Evolutionary conservation across 768 basidiomycete species (phyloP), one percentile per base, ranked within the genome.

Genomic region (Pleurotus citrinopileatus): DNA sequence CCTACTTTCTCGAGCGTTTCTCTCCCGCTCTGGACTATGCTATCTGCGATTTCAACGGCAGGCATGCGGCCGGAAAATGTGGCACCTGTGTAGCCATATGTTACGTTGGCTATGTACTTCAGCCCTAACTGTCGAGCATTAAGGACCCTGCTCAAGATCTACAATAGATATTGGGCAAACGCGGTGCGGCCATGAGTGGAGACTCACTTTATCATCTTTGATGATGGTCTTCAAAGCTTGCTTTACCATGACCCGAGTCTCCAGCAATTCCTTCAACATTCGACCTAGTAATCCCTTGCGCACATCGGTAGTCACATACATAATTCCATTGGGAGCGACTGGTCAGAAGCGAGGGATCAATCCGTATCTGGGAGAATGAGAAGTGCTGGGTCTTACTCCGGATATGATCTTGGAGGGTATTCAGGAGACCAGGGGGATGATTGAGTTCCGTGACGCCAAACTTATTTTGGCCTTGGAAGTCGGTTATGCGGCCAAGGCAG

Each of bases 161-260:
- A 60, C 3, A n/a, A n/a, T n/a, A n/a, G 38, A 28, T n/a, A 44
- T 44, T 15, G 27, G 45, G n/a, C n/a, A n/a, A n/a, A n/a, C n/a
- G n/a, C n/a, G n/a, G n/a, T n/a, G n/a, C n/a, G n/a, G n/a, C n/a
- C n/a, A n/a, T n/a, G n/a, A n/a, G n/a, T n/a, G n/a, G n/a, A n/a
- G n/a, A n/a, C n/a, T n/a, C n/a, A 89, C 94, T 73, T 91, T 93
- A 65, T 97, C 87, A 37, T 75, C 71, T n/a, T n/a, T n/a, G 45
- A 81, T 82, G 6, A 79, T 79, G 20, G 77, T 73, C 67, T 98
- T 98, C 94, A 97, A 94, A 2, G 91, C 93, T 58, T 93, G 88
- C 66, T 98, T 99, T 22, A 99, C 89, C 97, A 99, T 98, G 3
- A 98, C 91, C 52, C 97, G 79, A 15, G 96, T 98, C 50, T 98